Percentiles rank a stretch among this genome's conserved stretches.
Conservation (phyloP, 2,329 filamentous ascomycete species). For the Elsinoe australis region DNA sequence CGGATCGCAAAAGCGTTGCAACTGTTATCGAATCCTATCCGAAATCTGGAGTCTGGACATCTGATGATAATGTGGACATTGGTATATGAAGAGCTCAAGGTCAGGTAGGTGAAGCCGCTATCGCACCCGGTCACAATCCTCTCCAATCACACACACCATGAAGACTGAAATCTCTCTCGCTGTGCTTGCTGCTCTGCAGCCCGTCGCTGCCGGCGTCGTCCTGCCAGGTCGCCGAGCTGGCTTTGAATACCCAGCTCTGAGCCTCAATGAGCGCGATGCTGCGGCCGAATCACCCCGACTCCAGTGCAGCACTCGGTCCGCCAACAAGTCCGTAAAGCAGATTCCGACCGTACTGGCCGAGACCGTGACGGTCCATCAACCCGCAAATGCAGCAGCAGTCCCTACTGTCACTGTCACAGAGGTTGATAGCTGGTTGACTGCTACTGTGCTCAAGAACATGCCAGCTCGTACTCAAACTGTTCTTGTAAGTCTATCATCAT, state of each 20-base stretch:
- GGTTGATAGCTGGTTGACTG: neutral
- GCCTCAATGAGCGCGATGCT: neutral
- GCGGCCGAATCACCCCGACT: neutral
- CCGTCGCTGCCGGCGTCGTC: slow-evolving; percentile 11
- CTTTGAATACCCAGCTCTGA: neutral
- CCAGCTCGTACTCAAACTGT: neutral
- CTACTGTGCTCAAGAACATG: neutral
- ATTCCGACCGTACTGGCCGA: neutral
- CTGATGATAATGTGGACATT: neutral
- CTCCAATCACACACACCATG: neutral
- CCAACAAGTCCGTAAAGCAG: neutral
- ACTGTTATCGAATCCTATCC: slow-evolving; percentile 14
- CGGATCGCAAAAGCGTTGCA: slow-evolving; percentile 7
- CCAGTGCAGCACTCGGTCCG: neutral
- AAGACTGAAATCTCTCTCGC: slow-evolving; percentile 2
- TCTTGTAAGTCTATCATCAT: neutral
- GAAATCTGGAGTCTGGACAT: neutral
- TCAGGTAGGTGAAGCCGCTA: neutral
- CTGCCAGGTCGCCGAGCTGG: slow-evolving; percentile 9
- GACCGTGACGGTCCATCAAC: neutral
- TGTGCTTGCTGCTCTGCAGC: slow-evolving; percentile 1
- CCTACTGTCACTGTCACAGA: neutral
- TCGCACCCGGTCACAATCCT: neutral
- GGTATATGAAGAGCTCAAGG: neutral
- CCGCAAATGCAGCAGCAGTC: neutral